phyloP scores from a whole-genome alignment of 2,329 filamentous ascomycete genomes.

The Trichophyton rubrum region DNA sequence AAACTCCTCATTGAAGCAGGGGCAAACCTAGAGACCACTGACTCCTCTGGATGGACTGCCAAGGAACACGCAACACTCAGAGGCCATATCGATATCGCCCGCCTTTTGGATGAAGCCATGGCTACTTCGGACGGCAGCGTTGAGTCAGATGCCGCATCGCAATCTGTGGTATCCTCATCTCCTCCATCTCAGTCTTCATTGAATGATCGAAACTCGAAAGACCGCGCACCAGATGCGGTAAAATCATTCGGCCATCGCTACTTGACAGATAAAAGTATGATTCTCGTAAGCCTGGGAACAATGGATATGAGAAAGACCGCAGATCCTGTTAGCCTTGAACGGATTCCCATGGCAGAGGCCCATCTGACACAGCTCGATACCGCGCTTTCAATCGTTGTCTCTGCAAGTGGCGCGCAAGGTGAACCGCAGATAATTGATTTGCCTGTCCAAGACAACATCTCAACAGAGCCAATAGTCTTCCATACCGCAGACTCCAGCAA shows the following conservation, averaged over 20 bases:
- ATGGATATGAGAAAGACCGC: constrained; percentile 83
- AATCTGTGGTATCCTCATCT: constrained; percentile 25
- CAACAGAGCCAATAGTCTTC: constrained; percentile 87
- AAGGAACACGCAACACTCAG: constrained; percentile 84
- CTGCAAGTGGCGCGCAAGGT: constrained; percentile 69
- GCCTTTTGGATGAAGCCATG: constrained; percentile 49
- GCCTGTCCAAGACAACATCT: constrained; percentile 84
- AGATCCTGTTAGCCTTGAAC: constrained; percentile 73
- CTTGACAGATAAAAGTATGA: constrained; percentile 73
- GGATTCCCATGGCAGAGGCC: constrained; percentile 73
- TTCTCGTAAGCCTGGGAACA: constrained; percentile 82
- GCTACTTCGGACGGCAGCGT: constrained; percentile 18
- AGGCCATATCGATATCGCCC: constrained; percentile 73
- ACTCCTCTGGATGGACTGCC: constrained; percentile 87
- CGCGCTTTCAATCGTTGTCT: constrained; percentile 79
- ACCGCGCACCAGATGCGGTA: constrained; percentile 57
- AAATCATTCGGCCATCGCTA: constrained; percentile 96
- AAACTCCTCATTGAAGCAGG: constrained; percentile 66
- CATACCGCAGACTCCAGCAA: constrained; percentile 63
- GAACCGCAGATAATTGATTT: constrained; percentile 84
- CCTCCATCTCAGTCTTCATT: constrained; percentile 28
- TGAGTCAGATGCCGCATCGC: constrained; percentile 22
- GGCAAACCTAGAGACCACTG: constrained; percentile 59
- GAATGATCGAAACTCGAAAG: constrained; percentile 31
- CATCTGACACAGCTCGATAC: constrained; percentile 92